Evolutionary conservation across 768 basidiomycete genomes (phyloP).

Genomic region (Paxillus rubicundulus): DNA sequence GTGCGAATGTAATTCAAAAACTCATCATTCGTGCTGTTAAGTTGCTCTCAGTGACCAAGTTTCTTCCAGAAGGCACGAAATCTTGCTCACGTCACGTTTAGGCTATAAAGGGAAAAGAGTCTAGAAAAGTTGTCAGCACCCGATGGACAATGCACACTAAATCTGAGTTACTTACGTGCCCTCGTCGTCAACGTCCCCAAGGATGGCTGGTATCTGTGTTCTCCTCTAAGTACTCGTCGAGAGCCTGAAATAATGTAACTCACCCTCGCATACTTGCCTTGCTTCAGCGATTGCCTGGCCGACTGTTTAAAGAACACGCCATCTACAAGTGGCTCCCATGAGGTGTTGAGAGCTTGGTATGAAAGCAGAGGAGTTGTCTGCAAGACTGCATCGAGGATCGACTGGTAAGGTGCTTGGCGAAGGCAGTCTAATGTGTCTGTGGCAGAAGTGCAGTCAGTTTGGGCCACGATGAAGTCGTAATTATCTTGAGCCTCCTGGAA

Average conservation of each 20-base stretch:
- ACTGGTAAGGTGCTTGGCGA: constrained; percentile 13
- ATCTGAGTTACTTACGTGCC: constrained; percentile 34
- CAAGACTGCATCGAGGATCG: constrained; percentile 8
- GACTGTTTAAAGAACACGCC: constrained; percentile 34
- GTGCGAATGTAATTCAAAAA: constrained; percentile 8
- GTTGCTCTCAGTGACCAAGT: neutral
- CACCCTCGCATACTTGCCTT: constrained; percentile 33
- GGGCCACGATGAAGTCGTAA: constrained; percentile 16
- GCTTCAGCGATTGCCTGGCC: constrained; percentile 27
- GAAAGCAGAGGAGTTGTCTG: constrained; percentile 9
- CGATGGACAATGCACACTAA: neutral
- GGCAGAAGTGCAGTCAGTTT: constrained; percentile 10
- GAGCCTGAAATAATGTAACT: neutral
- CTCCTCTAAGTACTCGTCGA: neutral
- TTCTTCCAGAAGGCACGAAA: neutral
- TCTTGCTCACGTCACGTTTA: constrained; percentile 25
- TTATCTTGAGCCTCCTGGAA: constrained; percentile 5
- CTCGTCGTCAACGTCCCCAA: constrained; percentile 39
- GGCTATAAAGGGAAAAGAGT: constrained; percentile 6
- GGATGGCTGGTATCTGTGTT: constrained; percentile 29
- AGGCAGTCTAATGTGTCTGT: constrained; percentile 15
- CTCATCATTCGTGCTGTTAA: constrained; percentile 6
- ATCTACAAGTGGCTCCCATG: constrained; percentile 24
- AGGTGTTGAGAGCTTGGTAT: constrained; percentile 8
- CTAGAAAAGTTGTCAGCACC: constrained; percentile 1